These are phyloP conservation scores for Kodamaea leandrae DNA, from an alignment of 805 yeast genomes.

Conservation along the genomic window DNA sequence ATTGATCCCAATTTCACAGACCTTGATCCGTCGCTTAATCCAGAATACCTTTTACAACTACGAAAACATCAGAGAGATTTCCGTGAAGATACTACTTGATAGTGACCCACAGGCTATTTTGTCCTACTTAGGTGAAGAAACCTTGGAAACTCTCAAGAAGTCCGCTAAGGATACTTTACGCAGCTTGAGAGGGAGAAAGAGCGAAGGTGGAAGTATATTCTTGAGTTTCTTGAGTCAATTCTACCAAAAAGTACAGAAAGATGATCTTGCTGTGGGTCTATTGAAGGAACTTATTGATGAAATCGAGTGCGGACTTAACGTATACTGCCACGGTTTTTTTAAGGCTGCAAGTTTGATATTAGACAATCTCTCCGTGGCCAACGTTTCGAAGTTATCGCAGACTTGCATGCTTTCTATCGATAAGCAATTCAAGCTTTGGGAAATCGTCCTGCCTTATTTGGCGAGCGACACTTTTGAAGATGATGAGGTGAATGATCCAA, in stretches of 20 bases:
- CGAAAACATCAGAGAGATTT: constrained; percentile 64
- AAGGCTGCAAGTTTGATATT: constrained; percentile 22
- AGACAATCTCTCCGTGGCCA: neutral
- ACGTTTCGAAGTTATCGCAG: neutral
- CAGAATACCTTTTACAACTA: constrained; percentile 68
- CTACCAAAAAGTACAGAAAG: constrained; percentile 1
- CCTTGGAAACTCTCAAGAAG: neutral
- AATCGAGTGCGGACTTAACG: constrained; percentile 1
- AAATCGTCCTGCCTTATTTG: constrained; percentile 44
- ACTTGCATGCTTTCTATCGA: constrained; percentile 17
- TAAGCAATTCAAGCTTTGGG: constrained; percentile 41
- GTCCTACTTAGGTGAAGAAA: neutral
- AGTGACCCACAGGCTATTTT: neutral
- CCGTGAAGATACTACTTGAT: constrained; percentile 37
- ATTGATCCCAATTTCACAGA: constrained; percentile 8
- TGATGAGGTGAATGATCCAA: constrained; percentile 44
- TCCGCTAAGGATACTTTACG: constrained; percentile 20
- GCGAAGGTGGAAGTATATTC: constrained; percentile 77
- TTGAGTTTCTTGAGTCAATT: constrained; percentile 47
- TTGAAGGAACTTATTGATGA: constrained; percentile 6
- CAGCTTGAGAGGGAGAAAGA: constrained; percentile 55
- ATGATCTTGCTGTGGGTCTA: constrained; percentile 6
- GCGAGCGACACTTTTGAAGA: constrained; percentile 53
- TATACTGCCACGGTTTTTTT: constrained; percentile 62
- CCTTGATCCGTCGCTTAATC: constrained; percentile 47